Evolutionary conservation across 1,284 basidiomycete genomes (phyloP).

Genomic region (Ganoderma sinense): DNA sequence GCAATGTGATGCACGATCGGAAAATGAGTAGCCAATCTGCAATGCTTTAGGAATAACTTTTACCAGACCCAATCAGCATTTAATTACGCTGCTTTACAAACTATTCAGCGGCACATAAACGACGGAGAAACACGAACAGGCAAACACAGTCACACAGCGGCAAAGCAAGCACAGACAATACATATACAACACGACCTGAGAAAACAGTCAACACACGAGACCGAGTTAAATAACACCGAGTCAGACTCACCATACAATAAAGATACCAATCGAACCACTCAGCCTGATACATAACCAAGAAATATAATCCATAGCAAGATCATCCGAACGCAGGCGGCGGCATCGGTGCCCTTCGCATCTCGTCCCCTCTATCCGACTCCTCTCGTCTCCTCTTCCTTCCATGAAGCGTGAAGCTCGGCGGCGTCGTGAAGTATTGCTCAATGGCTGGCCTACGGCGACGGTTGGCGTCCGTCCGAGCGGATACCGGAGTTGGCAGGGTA

Average conservation of each 20-base stretch:
- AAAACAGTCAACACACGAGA: background rate
- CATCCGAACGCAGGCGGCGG: slow-evolving; percentile 21
- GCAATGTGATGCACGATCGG: background rate
- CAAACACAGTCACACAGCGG: background rate
- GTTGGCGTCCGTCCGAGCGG: slow-evolving; percentile 29
- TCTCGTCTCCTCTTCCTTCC: slow-evolving; percentile 40
- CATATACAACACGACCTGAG: background rate
- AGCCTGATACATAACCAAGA: background rate
- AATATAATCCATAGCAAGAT: background rate
- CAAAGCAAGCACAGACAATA: background rate
- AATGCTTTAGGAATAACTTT: background rate
- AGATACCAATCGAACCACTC: slow-evolving; percentile 6
- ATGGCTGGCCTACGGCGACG: slow-evolving; percentile 41
- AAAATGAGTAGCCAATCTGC: background rate
- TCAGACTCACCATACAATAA: slow-evolving; percentile 2
- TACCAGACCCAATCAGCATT: background rate
- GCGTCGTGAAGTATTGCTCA: slow-evolving; percentile 50
- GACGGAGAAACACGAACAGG: background rate
- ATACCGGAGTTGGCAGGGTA: slow-evolving; percentile 25
- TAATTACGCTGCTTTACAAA: background rate
- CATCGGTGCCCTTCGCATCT: slow-evolving; percentile 29
- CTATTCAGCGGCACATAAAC: background rate
- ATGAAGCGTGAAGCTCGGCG: slow-evolving; percentile 38
- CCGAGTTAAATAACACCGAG: no score
- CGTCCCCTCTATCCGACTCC: slow-evolving; percentile 37